Evolutionary conservation across 768 basidiomycete species (phyloP).

Genomic region (Auricularia cornea): DNA sequence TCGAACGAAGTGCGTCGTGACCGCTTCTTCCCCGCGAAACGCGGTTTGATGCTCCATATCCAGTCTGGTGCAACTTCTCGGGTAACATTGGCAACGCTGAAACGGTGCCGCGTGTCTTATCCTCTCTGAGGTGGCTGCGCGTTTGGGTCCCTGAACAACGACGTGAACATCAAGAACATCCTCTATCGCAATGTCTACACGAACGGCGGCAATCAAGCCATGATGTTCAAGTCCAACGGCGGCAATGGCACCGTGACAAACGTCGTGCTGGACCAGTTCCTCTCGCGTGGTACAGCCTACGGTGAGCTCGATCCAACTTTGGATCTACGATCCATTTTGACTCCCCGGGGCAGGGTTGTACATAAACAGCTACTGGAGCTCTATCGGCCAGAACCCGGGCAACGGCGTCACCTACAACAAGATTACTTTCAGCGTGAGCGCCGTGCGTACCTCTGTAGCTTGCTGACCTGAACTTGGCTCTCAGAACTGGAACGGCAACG

Average conservation of each 20-base stretch:
- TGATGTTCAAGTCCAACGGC: conserved; percentile 22
- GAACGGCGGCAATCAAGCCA: conserved; percentile 23
- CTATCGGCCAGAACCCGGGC: conserved; percentile 14
- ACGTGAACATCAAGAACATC: neutral
- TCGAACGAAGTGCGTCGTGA: conserved; percentile 6
- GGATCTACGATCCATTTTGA: neutral
- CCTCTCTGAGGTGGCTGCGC: neutral
- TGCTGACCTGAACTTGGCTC: neutral
- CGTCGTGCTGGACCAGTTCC: conserved; percentile 22
- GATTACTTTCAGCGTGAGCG: conserved; percentile 20
- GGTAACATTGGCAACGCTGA: neutral
- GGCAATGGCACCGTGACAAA: conserved; percentile 19
- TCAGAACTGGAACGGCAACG: conserved; percentile 22
- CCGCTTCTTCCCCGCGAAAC: neutral
- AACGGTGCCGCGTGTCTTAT: neutral
- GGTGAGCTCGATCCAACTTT: conserved; percentile 8
- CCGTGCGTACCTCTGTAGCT: no score
- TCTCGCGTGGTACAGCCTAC: conserved; percentile 20
- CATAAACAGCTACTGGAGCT: conserved; percentile 13
- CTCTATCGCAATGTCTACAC: conserved; percentile 6
- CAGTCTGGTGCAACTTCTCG: conserved; percentile 11
- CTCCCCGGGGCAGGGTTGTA: neutral
- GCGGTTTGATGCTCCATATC: no score
- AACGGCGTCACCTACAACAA: conserved; percentile 19
- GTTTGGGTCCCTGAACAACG: neutral